These are phyloP conservation scores for Ramichloridium luteum DNA, from an alignment of 2,329 filamentous ascomycete genomes.

Conservation along the genomic window DNA sequence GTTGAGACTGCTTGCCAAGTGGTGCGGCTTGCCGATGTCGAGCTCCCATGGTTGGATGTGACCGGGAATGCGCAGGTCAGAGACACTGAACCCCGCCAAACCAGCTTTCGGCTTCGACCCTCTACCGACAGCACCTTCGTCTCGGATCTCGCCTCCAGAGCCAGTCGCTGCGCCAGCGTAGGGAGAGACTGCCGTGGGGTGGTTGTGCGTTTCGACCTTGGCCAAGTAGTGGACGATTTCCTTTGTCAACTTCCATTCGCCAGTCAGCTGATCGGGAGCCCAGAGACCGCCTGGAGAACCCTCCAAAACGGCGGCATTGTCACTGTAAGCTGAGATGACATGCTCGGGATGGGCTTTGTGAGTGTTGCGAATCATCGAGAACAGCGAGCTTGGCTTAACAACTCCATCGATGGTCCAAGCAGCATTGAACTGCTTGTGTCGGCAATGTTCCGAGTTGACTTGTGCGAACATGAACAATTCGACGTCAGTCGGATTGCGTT, in stretches of 20 bases:
- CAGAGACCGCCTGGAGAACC: slow-evolving; percentile 64
- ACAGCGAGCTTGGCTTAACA: slow-evolving; percentile 66
- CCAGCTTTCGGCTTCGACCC: slow-evolving; percentile 90
- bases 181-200: slow-evolving; percentile 89
- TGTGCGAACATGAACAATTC: slow-evolving; percentile 99
- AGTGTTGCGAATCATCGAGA: slow-evolving; percentile 94
- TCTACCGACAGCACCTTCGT: slow-evolving; percentile 86
- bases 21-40: slow-evolving; percentile 75
- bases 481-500: slow-evolving; percentile 66
- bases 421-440: slow-evolving; percentile 90
- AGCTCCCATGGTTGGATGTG: slow-evolving; percentile 78
- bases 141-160: slow-evolving; percentile 87
- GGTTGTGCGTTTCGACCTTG: slow-evolving; percentile 97
- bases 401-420: slow-evolving; percentile 88
- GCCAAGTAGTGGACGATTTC: slow-evolving; percentile 78
- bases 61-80: slow-evolving; percentile 80
- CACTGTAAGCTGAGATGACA: slow-evolving; percentile 92
- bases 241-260: slow-evolving; percentile 76
- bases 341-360: slow-evolving; percentile 64
- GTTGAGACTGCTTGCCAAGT: slow-evolving; percentile 87
- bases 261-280: slow-evolving; percentile 76
- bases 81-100: slow-evolving; percentile 86
- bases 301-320: slow-evolving; percentile 88
- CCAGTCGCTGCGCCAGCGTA: slow-evolving; percentile 90
- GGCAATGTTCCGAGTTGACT: slow-evolving; percentile 93